Evolutionary conservation across 768 basidiomycete species (phyloP).

Genomic region (Tubosaeta sp.): DNA sequence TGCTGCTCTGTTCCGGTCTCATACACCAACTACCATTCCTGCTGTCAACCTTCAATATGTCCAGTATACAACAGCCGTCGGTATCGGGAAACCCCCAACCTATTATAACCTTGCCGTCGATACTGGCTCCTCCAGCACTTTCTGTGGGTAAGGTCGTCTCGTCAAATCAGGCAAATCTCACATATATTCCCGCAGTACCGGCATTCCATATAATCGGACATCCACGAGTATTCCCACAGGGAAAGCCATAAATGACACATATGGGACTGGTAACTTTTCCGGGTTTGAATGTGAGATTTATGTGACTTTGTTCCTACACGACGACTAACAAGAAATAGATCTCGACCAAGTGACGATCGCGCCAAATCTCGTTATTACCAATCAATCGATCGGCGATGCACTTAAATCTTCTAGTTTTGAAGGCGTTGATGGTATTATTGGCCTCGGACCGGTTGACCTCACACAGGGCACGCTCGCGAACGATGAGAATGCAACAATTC

Average conservation of each 20-base stretch:
- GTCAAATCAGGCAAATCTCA: not conserved
- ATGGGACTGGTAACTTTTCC: slow-evolving; percentile 12
- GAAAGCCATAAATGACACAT: slow-evolving; percentile 1
- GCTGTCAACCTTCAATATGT: slow-evolving; percentile 7
- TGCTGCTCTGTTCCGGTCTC: slow-evolving; percentile 1
- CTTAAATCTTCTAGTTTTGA: slow-evolving; percentile 5
- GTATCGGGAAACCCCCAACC: slow-evolving; percentile 21
- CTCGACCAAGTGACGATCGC: slow-evolving; percentile 22
- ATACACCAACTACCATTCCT: slow-evolving; percentile 4
- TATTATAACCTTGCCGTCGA: slow-evolving; percentile 25
- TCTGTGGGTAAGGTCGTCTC: slow-evolving; percentile 7
- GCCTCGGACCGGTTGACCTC: slow-evolving; percentile 19
- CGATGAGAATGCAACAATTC: slow-evolving; percentile 5
- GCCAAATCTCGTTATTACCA: slow-evolving; percentile 15
- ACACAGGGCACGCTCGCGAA: slow-evolving; percentile 3
- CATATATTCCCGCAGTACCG: slow-evolving; percentile 7
- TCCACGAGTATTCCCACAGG: slow-evolving; percentile 19
- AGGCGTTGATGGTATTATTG: slow-evolving; percentile 22
- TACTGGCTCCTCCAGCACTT: slow-evolving; percentile 28
- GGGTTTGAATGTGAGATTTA: slow-evolving; percentile 32
- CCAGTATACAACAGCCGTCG: slow-evolving; percentile 20
- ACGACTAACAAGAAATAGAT: slow-evolving; percentile 1
- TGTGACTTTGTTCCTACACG: not conserved
- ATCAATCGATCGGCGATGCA: slow-evolving; percentile 27
- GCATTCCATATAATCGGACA: slow-evolving; percentile 11